Percentiles rank a stretch among this genome's conserved stretches.
phyloP scores from a whole-genome alignment of 108 stramenopile genomes.

The Cyclotella kingstonii region DNA sequence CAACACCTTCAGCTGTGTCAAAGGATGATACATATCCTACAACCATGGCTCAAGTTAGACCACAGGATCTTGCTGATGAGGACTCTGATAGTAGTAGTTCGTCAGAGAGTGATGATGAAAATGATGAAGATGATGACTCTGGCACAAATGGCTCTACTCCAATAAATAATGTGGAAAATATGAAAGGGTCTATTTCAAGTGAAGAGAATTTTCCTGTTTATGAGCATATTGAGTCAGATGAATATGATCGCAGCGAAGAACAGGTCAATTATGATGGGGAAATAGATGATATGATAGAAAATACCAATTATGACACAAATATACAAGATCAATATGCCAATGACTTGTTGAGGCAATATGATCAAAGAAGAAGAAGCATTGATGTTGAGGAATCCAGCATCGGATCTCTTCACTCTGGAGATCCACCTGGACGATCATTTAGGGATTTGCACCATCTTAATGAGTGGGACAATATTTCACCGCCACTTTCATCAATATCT shows the following conservation, averaged over 20 bases:
- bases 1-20: slow-evolving; percentile 28
- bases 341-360: slow-evolving; percentile 5
- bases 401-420: slow-evolving; percentile 20
- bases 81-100: background rate
- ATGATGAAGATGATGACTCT: background rate
- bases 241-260: background rate
- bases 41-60: slow-evolving; percentile 34
- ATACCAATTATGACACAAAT: background rate
- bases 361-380: background rate
- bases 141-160: background rate
- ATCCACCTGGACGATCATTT: slow-evolving; percentile 28
- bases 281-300: background rate
- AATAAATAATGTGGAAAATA: background rate
- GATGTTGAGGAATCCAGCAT: slow-evolving; percentile 16
- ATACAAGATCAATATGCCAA: slow-evolving; percentile 8
- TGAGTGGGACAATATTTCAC: slow-evolving; percentile 7
- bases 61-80: slow-evolving; percentile 25
- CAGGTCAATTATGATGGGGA: background rate
- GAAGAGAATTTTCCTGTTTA: slow-evolving; percentile 33
- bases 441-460: slow-evolving; percentile 20
- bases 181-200: slow-evolving; percentile 18
- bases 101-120: background rate
- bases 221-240: slow-evolving; percentile 7
- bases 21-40: slow-evolving; percentile 27
- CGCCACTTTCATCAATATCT: background rate